Base-by-base conservation (phyloP, 2,329 filamentous ascomycete species). In the Exutisphaerella laricina region DNA sequence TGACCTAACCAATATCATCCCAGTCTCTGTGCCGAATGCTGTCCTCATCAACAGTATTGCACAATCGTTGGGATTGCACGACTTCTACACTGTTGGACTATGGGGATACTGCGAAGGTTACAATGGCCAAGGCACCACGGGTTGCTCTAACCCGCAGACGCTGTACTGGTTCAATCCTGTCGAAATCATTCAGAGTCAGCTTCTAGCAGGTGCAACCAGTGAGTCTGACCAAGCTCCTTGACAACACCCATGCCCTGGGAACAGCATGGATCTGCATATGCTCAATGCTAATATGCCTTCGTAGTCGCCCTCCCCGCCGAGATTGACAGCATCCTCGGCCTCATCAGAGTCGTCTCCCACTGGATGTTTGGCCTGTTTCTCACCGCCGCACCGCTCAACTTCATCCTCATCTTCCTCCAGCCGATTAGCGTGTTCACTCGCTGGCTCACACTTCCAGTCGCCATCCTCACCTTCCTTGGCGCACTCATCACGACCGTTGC, bases 31-130 rank as follows among this genome's bases (percentile, higher is more conserved):
- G 12, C 82, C 84, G 30, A 84, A 88, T 61, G 79, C 80, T 7
- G 68, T 75, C 17, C 74, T 95, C 33, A 84, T 94, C 66, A 94
- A 94, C 70, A 88, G 82, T 33, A 88, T 95, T 53, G 88, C 88
- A 3, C 82, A 86, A 39, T 86, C 84, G 16, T 72, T 96, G 41
- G 90, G 89, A 21, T 74, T 96, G 36, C 88, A 94, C 63, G 90
- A 96, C 66, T 96, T 94, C 67, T 96, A 96, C 66, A 85, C 88
- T 58, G 85, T 94, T 20, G 89, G 89, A 4, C 69, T 96, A 29
- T 97, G 90, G 90, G 84, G 82, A 46, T 95, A 84, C 64, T 97
- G 90, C 66, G 86, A 94, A 64, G 89, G 89, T 14, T 94, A 89
- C 65, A 71, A 78, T 43, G 74, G 77, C 55, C 72, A 82, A 66